phyloP scores from a whole-genome alignment of 139 green algal species.

The Limnomonas spitsbergensis region DNA sequence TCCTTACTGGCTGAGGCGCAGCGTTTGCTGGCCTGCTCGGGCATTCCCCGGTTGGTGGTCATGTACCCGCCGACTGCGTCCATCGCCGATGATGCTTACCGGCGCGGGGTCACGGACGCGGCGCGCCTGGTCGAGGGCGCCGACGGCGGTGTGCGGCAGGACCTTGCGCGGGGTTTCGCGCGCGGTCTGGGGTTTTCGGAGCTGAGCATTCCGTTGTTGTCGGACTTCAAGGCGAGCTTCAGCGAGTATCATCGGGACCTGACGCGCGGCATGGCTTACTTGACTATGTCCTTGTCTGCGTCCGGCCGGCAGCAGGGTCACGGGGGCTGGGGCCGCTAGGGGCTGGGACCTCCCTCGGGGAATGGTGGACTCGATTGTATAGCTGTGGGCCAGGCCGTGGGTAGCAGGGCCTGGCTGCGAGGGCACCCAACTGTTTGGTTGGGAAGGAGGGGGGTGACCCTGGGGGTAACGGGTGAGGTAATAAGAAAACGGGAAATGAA shows the following conservation, averaged over 20 bases:
- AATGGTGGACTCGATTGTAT: too few species aligned
- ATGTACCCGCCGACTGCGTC: not conserved
- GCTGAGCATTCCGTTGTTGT: not conserved
- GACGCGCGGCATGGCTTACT: not conserved
- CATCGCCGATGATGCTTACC: not conserved
- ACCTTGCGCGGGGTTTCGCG: not conserved
- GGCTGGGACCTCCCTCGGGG: too few species aligned
- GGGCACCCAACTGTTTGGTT: too few species aligned
- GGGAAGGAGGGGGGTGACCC: too few species aligned
- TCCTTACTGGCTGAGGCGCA: not conserved
- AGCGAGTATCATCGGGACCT: not conserved
- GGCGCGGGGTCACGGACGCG: not conserved
- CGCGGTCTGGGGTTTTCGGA: not conserved
- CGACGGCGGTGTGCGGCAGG: not conserved
- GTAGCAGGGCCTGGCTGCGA: too few species aligned
- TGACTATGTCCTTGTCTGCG: not conserved
- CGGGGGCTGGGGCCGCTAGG: too few species aligned
- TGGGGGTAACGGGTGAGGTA: too few species aligned
- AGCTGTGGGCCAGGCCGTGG: too few species aligned
- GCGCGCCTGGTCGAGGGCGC: not conserved
- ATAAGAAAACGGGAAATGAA: too few species aligned
- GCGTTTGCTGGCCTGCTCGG: not conserved
- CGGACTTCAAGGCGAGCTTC: not conserved
- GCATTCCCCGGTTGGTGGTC: not conserved
- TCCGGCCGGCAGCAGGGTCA: too few species aligned